Conservation (phyloP, 257 asterid species). For the Capsicum chinense region DNA sequence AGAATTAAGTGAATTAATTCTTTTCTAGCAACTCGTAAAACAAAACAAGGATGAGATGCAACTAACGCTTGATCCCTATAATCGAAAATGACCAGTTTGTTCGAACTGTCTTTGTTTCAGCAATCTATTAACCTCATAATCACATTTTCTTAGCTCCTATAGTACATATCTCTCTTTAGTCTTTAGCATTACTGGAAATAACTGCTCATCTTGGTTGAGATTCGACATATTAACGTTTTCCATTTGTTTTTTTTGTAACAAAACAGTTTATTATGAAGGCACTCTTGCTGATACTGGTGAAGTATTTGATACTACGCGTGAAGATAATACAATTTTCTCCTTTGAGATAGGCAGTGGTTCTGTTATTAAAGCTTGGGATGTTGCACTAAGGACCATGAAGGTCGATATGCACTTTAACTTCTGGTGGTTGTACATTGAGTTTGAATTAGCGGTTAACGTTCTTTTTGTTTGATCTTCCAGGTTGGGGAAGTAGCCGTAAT, state of each 20-base stretch:
- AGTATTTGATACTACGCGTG: conserved; percentile 90
- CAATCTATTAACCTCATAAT: neutral
- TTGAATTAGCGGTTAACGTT: conserved; percentile 3
- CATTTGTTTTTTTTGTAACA: conserved; percentile 14
- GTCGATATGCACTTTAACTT: conserved; percentile 38
- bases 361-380: conserved; percentile 94
- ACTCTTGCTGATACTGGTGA: conserved; percentile 87
- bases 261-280: conserved; percentile 93
- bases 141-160: neutral
- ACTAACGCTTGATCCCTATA: neutral
- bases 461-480: conserved; percentile 46
- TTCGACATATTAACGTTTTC: neutral
- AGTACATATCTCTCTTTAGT: no score
- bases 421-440: neutral
- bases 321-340: conserved; percentile 86
- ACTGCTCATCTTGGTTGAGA: neutral
- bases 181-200: neutral
- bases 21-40: neutral
- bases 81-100: neutral
- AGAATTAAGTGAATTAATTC: neutral
- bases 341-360: conserved; percentile 87
- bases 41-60: neutral
- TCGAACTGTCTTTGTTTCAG: neutral
- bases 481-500: conserved; percentile 91
- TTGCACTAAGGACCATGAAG: conserved; percentile 95